Base-by-base conservation (phyloP, 345 rosid genomes). In the Moringa oleifera region DNA sequence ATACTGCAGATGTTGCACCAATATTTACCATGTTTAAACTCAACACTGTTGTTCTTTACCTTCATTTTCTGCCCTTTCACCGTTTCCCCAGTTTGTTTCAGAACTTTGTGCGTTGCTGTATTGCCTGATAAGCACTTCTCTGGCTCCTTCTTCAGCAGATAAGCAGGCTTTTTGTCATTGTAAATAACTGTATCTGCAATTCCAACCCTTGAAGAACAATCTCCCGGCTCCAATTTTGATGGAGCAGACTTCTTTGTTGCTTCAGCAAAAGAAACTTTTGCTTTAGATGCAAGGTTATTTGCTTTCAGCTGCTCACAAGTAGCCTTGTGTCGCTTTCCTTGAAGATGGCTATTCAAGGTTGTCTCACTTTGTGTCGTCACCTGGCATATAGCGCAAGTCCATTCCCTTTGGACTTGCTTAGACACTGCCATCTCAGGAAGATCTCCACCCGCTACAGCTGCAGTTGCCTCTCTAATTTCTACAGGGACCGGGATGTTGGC, bases 351-450 rank as follows among this genome's bases (percentile, higher is more conserved):
- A 17, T 57, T 61, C 64, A 65, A 53, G 21, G 9, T 15, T 22
- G 2, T 19, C 67, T 62, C 73, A 22, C 71, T 28, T 20, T 10
- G 16, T 11, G 53, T 33, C 61, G 57, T 68, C 18, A 74, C 41
- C 23, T 58, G 74, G 62, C 79, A 71, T 64, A 65, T 0, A 20
- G 67, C 61, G 55, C 76, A 74, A 18, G 70, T 68, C 79, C 76
- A 74, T 47, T 59, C 67, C 61, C 68, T 71, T 54, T 65, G 62
- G 37, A 31, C 60, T 50, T 62, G 51, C 64, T 55, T 41, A 13
- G 53, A 51, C 15, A 55, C 33, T 17, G 53, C 20, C 23, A 58
- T 41, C 45, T 52, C 64, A 5, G 56, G 18, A 28, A 18, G 22
- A 28, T 41, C 60, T 7, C 52, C 28, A 49, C 61, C 23, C 9